Base-by-base conservation (phyloP, 306 rosid species). In the Abrus precatorius region DNA sequence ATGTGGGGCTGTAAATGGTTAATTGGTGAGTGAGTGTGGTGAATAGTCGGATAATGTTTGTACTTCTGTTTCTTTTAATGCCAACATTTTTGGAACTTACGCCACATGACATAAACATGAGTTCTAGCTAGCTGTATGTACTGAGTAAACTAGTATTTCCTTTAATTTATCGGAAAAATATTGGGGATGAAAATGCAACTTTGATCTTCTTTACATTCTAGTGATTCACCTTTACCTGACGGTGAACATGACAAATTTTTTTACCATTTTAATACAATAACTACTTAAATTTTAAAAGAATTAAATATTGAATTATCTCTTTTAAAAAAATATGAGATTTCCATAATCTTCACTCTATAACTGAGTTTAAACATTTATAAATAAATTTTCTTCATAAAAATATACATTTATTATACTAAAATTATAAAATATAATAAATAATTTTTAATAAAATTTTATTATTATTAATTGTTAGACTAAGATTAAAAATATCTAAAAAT, bases 1-100 rank as follows among this genome's bases (percentile, higher is more conserved):
- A 76, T 65, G 75, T 77, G 83, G 73, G 83, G 83, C 78, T 77
- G 69, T 53, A 32, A 65, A 69, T 80, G 63, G 64, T 44, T 57
- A 57, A 32, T 45, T 56, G 67, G 76, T n/a, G 71, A 45, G 69
- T 72, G 68, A 63, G 41, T 74, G 14, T 64, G 78, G 69, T 41
- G 75, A 69, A 80, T 62, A 33, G 20, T 44, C 34, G 75, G 68
- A 74, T 85, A 84, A 77, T 84, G 90, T 89, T 70, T 85, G 74
- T 78, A 74, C 77, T 79, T 69, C 47, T 87, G 85, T 83, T 87
- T 61, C 53, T 85, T 57, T 11, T 48, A 68, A 61, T 33, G 84
- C 83, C 79, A 68, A 76, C 83, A 81, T 29, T 69, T 70, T 75
- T 61, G 82, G 28, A 47, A 56, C 79, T 72, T 49, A 41, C 44